Conservation (phyloP, 352 stramenopile genomes). For the Blastocystis sp. region DNA sequence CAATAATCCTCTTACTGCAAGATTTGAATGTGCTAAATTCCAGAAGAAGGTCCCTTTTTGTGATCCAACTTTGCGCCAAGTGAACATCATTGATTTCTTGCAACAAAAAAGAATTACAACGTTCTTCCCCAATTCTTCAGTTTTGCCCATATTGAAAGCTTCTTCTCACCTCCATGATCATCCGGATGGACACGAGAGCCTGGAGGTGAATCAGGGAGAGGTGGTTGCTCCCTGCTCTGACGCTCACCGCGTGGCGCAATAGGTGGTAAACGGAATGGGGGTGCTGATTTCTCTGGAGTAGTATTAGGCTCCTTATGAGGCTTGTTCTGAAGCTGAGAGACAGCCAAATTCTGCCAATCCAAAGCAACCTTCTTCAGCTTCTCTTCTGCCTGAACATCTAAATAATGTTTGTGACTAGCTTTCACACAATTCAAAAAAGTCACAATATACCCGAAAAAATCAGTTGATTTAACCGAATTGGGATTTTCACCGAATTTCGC, state of each 20-base stretch:
- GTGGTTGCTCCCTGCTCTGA: not conserved
- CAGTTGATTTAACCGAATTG: not conserved
- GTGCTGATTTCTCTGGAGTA: not conserved
- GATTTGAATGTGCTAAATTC: too few relatives aligned
- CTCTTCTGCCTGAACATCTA: constrained; percentile 53
- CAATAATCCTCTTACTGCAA: too few relatives aligned
- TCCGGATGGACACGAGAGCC: not conserved
- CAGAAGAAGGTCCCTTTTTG: too few relatives aligned
- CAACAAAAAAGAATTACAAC: too few relatives aligned
- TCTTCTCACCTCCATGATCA: not conserved
- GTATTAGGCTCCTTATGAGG: not conserved
- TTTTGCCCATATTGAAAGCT: not conserved
- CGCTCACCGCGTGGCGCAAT: not conserved
- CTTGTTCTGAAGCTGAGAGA: not conserved
- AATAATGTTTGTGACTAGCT: constrained; percentile 36
- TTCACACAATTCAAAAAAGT: constrained; percentile 18
- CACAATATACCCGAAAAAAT: constrained; percentile 55
- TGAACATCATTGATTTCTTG: too few relatives aligned
- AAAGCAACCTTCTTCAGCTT: constrained; percentile 52
- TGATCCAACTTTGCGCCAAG: too few relatives aligned
- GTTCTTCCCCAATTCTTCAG: constrained; percentile 14
- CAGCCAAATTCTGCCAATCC: constrained; percentile 28
- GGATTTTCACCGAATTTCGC: constrained; percentile 23
- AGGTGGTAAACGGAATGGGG: not conserved
- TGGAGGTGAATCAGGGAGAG: not conserved